Conservation (phyloP, 495 filamentous ascomycete species). For the Cryomyces antarcticus region DNA sequence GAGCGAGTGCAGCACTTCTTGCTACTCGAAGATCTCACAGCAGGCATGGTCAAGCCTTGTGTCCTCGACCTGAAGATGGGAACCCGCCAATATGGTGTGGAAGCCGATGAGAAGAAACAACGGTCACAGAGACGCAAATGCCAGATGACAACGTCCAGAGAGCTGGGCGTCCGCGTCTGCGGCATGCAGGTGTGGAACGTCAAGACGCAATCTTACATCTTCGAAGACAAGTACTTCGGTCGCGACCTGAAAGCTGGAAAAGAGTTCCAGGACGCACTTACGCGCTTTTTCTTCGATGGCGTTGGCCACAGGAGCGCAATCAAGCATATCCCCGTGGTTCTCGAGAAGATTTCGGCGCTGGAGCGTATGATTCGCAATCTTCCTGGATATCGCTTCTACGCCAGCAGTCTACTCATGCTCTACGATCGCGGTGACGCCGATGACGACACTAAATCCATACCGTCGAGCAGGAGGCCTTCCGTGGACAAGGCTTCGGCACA, state of each 20-base stretch:
- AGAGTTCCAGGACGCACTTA: slow-evolving; percentile 79
- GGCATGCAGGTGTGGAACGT: slow-evolving; percentile 93
- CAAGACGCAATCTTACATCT: slow-evolving; percentile 60
- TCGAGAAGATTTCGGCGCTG: slow-evolving; percentile 61
- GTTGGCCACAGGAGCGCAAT: slow-evolving; percentile 53
- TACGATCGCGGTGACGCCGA: slow-evolving; percentile 55
- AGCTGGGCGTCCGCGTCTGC: slow-evolving; percentile 82
- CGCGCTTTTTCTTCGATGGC: slow-evolving; percentile 82
- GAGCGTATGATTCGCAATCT: slow-evolving; percentile 65
- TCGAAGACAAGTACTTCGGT: slow-evolving; percentile 95
- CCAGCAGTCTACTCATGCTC: slow-evolving; percentile 79
- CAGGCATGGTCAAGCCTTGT: slow-evolving; percentile 89
- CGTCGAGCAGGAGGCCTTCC: slow-evolving; percentile 10
- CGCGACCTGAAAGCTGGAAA: slow-evolving; percentile 70
- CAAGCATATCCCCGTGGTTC: slow-evolving; percentile 67
- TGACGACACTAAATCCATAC: slow-evolving; percentile 3
- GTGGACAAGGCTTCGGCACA: neutral
- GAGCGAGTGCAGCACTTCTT: slow-evolving; percentile 81
- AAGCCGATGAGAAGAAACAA: slow-evolving; percentile 78
- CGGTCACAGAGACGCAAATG: slow-evolving; percentile 85
- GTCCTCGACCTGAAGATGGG: slow-evolving; percentile 98
- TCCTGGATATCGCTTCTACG: slow-evolving; percentile 83
- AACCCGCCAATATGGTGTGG: slow-evolving; percentile 94
- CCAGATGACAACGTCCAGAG: slow-evolving; percentile 72
- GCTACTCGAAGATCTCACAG: slow-evolving; percentile 87